These are phyloP conservation scores for Penicillium sp. DNA, from an alignment of 2,329 filamentous ascomycete genomes.

Conservation along the genomic window DNA sequence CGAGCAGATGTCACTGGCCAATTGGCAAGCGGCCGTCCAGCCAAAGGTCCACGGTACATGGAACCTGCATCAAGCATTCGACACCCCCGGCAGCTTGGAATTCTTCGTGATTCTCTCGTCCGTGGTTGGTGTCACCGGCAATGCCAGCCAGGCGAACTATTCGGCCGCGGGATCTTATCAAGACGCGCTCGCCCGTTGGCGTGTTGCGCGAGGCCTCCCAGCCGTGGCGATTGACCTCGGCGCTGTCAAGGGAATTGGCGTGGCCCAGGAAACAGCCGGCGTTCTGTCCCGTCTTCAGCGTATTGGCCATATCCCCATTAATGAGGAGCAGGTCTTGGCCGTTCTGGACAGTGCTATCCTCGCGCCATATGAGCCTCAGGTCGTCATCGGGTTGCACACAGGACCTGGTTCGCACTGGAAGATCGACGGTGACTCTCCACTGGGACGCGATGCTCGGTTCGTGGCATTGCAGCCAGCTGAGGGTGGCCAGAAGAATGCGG, in stretches of 20 bases:
- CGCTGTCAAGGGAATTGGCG: constrained; percentile 37
- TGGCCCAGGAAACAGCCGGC: not conserved
- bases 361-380: constrained; percentile 5
- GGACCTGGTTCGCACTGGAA: constrained; percentile 10
- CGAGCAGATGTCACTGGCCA: constrained; percentile 47
- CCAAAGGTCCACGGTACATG: constrained; percentile 47
- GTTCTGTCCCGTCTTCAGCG: constrained; percentile 5
- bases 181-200: constrained; percentile 24
- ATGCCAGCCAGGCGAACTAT: constrained; percentile 27
- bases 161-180: constrained; percentile 19
- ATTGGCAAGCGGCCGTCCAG: constrained; percentile 42
- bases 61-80: constrained; percentile 11
- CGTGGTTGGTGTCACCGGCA: constrained; percentile 32
- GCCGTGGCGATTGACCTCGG: constrained; percentile 12
- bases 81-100: constrained; percentile 21
- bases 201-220: constrained; percentile 11
- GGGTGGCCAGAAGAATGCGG: not conserved
- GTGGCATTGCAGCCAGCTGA: not conserved
- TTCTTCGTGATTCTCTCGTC: constrained; percentile 25
- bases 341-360: constrained; percentile 13
- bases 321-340: constrained; percentile 30
- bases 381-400: constrained; percentile 4
- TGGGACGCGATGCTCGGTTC: constrained; percentile 6
- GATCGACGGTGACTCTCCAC: not conserved
- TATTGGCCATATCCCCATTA: constrained; percentile 26